Base-by-base conservation (phyloP, 2,329 filamentous ascomycete genomes). In the Fusarium acutatum region DNA sequence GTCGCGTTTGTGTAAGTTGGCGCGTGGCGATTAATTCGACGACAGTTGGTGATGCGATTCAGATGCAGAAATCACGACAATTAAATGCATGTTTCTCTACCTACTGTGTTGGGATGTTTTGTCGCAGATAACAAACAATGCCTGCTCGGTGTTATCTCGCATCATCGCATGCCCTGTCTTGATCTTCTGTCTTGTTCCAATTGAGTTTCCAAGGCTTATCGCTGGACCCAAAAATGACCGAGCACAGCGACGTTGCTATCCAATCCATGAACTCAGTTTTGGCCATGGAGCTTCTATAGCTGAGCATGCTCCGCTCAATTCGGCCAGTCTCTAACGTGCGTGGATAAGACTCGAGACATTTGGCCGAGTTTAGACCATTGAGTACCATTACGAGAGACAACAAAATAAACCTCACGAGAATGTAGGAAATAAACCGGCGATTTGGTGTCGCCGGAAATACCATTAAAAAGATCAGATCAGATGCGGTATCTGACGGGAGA, bases 301-400 rank as follows among this genome's bases (percentile, higher is more conserved):
- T 41, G 67, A 65, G 34, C 38, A 41, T 26, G 57, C 66, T 69
- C 67, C 66, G 67, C 67, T 60, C 43, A 37, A 59, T 49, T 69
- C 60, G 67, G 67, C 60, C 46, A 46, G 59, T 69, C 58, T 65
- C 60, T 59, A 18, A 60, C 38, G 30, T 40, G 50, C 67, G 66
- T 69, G 67, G 67, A 69, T 70, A 65, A 53, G 17, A 44, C 34
- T 58, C 35, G 37, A 69, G 32, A 44, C 32, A 69, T 69, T 69
- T 69, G 67, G 44, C 67, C 67, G 67, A 69, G 67, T 70, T 43
- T 70, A 20, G 46, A 69, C 67, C 67, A 69, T 70, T 70, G 26
- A 64, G 26, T 46, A 52, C n/a, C 30, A 20, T 50, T 24, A 50
- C 63, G 58, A 56, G 50, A 47, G 40, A 61, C 69, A 53, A 17